Evolutionary conservation across 2,329 filamentous ascomycete genomes (phyloP).

Genomic region (Microdochium paspali): DNA sequence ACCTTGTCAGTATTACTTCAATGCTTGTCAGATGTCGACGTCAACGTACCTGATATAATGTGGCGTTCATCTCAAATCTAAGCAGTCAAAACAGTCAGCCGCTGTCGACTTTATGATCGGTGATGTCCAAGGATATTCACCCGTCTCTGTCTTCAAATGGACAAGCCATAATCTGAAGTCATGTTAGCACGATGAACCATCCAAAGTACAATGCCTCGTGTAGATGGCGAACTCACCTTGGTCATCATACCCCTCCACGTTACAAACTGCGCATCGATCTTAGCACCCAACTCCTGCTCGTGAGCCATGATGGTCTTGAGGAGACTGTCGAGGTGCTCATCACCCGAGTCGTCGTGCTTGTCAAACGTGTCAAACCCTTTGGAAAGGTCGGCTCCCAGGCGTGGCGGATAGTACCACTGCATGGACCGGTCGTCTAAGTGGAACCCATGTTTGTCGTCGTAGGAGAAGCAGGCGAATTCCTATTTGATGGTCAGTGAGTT

Average conservation of each 20-base stretch:
- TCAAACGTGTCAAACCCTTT: slow-evolving; percentile 74
- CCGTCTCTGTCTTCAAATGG: slow-evolving; percentile 77
- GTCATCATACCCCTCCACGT: slow-evolving; percentile 99
- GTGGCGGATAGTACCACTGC: slow-evolving; percentile 78
- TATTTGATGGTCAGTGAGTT: slow-evolving; percentile 20
- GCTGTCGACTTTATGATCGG: not conserved
- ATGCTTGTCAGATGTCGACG: not conserved
- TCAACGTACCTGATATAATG: slow-evolving; percentile 66
- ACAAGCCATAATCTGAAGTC: slow-evolving; percentile 65
- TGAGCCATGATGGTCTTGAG: slow-evolving; percentile 65
- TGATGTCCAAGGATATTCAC: slow-evolving; percentile 29
- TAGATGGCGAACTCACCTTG: slow-evolving; percentile 50
- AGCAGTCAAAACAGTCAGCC: slow-evolving; percentile 2
- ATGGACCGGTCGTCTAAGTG: slow-evolving; percentile 69
- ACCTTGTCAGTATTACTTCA: slow-evolving; percentile 1
- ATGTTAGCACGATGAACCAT: slow-evolving; percentile 3
- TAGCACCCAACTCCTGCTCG: slow-evolving; percentile 59
- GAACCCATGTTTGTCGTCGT: slow-evolving; percentile 74
- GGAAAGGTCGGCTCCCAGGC: slow-evolving; percentile 63
- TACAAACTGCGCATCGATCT: slow-evolving; percentile 67
- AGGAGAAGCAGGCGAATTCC: slow-evolving; percentile 93
- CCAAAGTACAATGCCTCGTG: not conserved
- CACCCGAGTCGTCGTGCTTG: slow-evolving; percentile 70
- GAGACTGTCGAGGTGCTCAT: slow-evolving; percentile 81
- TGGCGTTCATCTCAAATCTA: slow-evolving; percentile 95